Conservation (phyloP, 192 early-diverging fungal species). For the Linnemannia elongata region DNA sequence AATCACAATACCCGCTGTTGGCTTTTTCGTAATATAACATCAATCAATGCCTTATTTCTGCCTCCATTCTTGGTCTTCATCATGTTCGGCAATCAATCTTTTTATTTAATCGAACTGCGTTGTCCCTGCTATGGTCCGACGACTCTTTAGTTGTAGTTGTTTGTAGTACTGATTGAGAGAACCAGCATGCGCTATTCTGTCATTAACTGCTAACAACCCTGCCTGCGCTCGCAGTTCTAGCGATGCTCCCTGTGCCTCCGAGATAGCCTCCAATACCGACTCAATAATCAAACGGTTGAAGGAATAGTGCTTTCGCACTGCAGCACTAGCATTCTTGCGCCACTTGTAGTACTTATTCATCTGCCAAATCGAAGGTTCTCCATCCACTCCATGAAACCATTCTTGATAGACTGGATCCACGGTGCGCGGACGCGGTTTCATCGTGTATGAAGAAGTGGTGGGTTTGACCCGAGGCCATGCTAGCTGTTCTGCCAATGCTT, state of each 20-base stretch:
- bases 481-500: not conserved
- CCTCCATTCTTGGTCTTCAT: too few species aligned
- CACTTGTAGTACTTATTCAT: constrained; percentile 30
- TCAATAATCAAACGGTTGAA: constrained; percentile 5
- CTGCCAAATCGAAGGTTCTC: constrained; percentile 24
- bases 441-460: not conserved
- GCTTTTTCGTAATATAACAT: too few species aligned
- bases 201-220: not conserved
- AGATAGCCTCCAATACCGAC: constrained; percentile 8
- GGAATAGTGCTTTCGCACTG: constrained; percentile 10
- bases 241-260: constrained; percentile 9
- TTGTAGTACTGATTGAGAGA: constrained; percentile 12
- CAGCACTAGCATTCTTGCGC: constrained; percentile 10
- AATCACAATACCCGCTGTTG: too few species aligned
- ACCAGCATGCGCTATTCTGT: not conserved
- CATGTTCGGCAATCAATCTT: too few species aligned
- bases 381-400: constrained; percentile 31
- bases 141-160: not conserved
- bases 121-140: too few species aligned
- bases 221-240: constrained; percentile 4
- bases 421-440: constrained; percentile 8
- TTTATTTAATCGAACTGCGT: too few species aligned
- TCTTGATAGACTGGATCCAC: constrained; percentile 21
- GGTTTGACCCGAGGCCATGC: constrained; percentile 14
- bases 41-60: too few species aligned